Evolutionary conservation across 352 stramenopile genomes (phyloP), one percentile per base, ranked within the genome.

Genomic region (Phytophthora podocarpi): DNA sequence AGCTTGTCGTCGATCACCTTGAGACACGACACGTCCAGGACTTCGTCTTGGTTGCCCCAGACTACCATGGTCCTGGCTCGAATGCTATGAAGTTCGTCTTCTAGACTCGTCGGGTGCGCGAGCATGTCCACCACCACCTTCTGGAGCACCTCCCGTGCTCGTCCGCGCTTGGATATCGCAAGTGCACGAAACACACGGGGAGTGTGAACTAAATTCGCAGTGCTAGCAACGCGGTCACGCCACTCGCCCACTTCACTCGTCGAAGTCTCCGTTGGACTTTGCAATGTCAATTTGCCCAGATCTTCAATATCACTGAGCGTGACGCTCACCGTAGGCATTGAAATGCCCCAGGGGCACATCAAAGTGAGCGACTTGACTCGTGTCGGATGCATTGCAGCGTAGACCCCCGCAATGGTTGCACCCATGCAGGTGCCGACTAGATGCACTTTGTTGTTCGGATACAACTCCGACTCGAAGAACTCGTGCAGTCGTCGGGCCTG

Each of bases 371-470:
- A 89, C 15, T 69, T 70, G 26, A 90, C 74, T 9, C 69, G 74
- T 2, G 82, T 72, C 3, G 82, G 72, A 39, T 89, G 76, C 69
- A 79, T 83, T 23, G 78, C 76, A 30, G 82, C 74, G 59, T 87
- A 92, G 5, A 87, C 65, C 15, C 82, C 82, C 4, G 78, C 75
- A 59, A 92, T 74, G 59, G 86, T 83, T 15, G 78, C 82, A 53
- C 82, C 80, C 76, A 92, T 92, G 35, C 76, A 89, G 28, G 75
- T 86, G 5, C 83, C 83, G 6, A 90, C 59, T 2, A 92, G 46
- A 23, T 92, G 83, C 32, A 92, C 65, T 51, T 82, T 88, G 40
- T 72, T 77, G 55, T 80, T 72, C 18, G 66, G 54, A 12, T 71
- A 67, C 24, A 90, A 57, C 12, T 76, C 70, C 12, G 60, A 71